phyloP scores from a whole-genome alignment of 2,329 filamentous ascomycete genomes.

The Sporothrix curviconia region DNA sequence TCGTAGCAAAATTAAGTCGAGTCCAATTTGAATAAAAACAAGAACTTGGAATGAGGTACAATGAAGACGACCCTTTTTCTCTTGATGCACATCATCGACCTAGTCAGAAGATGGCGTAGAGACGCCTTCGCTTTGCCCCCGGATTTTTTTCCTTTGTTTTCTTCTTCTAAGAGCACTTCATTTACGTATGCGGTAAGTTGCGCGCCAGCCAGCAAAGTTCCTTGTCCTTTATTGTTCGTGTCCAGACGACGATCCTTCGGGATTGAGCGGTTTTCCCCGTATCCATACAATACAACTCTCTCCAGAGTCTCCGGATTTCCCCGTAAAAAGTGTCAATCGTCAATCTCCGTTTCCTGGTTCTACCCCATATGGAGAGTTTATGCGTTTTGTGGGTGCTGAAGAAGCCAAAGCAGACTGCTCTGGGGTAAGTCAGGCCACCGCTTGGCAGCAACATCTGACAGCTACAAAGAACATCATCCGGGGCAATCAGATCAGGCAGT shows the following conservation, averaged over 20 bases:
- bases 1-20: too few species aligned
- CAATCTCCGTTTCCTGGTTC: neutral
- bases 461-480: neutral
- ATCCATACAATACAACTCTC: neutral
- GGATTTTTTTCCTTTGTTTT: neutral
- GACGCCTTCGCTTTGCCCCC: neutral
- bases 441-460: slow-evolving; percentile 6
- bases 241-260: neutral
- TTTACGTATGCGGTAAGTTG: neutral
- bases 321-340: neutral
- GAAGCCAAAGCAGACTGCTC: too few species aligned
- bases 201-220: neutral
- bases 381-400: neutral
- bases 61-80: neutral
- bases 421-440: slow-evolving; percentile 10
- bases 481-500: neutral
- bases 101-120: neutral
- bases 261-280: neutral
- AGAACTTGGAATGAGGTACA: too few species aligned
- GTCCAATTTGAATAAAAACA: neutral
- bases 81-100: neutral
- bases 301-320: slow-evolving; percentile 2
- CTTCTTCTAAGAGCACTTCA: neutral
- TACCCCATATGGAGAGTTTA: slow-evolving; percentile 4
- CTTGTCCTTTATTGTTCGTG: neutral